A percentile compares a stretch with the other conserved stretches of the same genome.
These are phyloP conservation scores for Ceratocystis variospora DNA, from an alignment of 2,329 filamentous ascomycete species.

Conservation along the genomic window DNA sequence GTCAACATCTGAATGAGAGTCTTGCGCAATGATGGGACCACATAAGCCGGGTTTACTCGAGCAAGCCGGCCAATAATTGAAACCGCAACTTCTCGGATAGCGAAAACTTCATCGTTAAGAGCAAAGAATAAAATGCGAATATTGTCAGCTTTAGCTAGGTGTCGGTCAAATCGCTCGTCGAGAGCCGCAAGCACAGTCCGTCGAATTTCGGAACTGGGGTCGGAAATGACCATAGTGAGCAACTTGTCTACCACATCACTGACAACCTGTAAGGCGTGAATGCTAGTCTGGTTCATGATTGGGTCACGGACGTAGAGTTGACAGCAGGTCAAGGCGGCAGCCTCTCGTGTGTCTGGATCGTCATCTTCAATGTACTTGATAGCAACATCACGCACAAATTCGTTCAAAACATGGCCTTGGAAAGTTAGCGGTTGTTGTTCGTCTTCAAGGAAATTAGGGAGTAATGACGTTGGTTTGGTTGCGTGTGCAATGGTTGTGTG, in stretches of 20 bases:
- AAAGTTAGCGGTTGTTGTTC: constrained; percentile 8
- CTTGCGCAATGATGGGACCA: constrained; percentile 89
- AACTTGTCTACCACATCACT: constrained; percentile 96
- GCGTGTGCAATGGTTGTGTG: background rate
- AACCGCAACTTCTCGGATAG: constrained; percentile 86
- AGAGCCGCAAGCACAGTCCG: constrained; percentile 77
- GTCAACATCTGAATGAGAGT: constrained; percentile 92
- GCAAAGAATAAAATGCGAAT: constrained; percentile 91
- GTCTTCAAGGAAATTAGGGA: background rate
- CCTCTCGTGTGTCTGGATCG: constrained; percentile 82
- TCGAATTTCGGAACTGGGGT: constrained; percentile 78
- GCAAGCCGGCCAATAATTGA: constrained; percentile 91
- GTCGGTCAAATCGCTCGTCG: constrained; percentile 85
- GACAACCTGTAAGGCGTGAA: constrained; percentile 92
- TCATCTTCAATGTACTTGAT: constrained; percentile 98
- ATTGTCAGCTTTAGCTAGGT: constrained; percentile 95
- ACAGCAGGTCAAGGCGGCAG: constrained; percentile 90
- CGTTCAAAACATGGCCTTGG: constrained; percentile 73
- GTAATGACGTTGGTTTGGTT: constrained; percentile 12
- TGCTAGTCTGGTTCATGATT: constrained; percentile 94
- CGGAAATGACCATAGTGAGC: constrained; percentile 84
- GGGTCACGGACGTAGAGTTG: constrained; percentile 94
- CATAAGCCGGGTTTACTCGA: constrained; percentile 84
- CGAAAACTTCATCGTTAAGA: constrained; percentile 86
- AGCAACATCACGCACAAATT: constrained; percentile 95